Base-by-base conservation (phyloP, 2,329 filamentous ascomycete genomes). In the Penicillium sp. region DNA sequence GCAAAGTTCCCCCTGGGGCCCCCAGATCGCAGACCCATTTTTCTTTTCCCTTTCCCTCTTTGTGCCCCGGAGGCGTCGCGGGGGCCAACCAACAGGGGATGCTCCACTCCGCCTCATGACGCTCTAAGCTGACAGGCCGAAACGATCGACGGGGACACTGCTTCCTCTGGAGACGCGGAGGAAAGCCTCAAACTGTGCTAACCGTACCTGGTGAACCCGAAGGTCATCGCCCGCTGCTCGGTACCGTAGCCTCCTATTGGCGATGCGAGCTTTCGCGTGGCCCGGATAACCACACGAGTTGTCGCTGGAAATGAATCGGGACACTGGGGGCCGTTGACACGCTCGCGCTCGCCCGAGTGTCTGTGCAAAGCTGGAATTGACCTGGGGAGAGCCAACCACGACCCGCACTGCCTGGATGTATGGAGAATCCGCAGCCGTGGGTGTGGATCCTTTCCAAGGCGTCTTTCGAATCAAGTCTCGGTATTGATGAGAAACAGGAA, bases 161-260 rank as follows among this genome's bases (percentile, higher is more conserved):
- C 33, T 42, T 41, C 48, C 21, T 41, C 51, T 47, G 43, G 44
- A 42, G 44, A 46, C 17, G 29, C 30, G 24, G 21, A 18, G 29
- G 26, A 23, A 41, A 44, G 32, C 24, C 23, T 37, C 23, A 20
- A 13, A 23, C 39, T 26, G 33, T 26, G 40, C 57, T 60, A 60
- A 58, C 55, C 51, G 29, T 34, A 49, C 49, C 32, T 55, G 55
- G 57, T 36, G 57, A 60, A 55, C 43, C 56, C 56, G 56, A 46
- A 41, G 15, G n/a, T 7, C 39, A 29, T 30, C 23, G 15, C 21
- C 23, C 36, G 32, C 32, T 30, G 44, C 45, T 34, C 24, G 15
- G 39, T 3, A 29, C 29, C 4, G 23, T 24, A 15, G 15, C 15
- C 27, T 36, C 39, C 32, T 42, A 45, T 39, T 17, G 34, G 36